Evolutionary conservation across 139 green algal genomes (phyloP).

Genomic region (Volvox africanus): DNA sequence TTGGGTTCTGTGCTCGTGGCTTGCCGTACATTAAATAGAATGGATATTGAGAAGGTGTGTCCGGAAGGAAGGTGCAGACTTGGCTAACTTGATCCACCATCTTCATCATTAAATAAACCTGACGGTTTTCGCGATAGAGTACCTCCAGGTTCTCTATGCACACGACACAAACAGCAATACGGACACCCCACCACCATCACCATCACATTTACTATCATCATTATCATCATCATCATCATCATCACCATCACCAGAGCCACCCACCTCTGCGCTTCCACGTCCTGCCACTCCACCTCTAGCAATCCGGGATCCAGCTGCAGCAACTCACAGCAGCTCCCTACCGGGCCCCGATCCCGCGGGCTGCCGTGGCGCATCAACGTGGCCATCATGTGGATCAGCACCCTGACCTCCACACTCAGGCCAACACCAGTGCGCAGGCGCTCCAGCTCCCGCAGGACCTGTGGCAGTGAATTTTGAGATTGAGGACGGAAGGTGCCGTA

Average conservation of each 20-base stretch:
- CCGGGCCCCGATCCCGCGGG: not conserved
- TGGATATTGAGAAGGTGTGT: too few relatives aligned
- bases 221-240: not conserved
- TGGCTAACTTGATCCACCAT: too few relatives aligned
- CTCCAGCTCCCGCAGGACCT: not conserved
- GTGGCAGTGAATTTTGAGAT: not conserved
- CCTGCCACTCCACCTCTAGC: slow-evolving; percentile 22
- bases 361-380: not conserved
- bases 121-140: too few relatives aligned
- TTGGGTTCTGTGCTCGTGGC: too few relatives aligned
- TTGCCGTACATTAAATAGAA: too few relatives aligned
- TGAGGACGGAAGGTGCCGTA: too few relatives aligned
- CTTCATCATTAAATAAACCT: not conserved
- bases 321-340: not conserved
- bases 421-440: not conserved
- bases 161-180: too few relatives aligned
- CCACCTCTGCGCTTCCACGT: slow-evolving; percentile 2
- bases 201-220: not conserved
- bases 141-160: too few relatives aligned
- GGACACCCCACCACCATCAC: not conserved
- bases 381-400: not conserved
- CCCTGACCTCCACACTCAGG: not conserved
- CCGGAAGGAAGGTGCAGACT: too few relatives aligned
- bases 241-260: not conserved
- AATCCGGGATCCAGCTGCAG: not conserved